Evolutionary conservation across 352 stramenopile species (phyloP).

Genomic region (Phytophthora litchii): DNA sequence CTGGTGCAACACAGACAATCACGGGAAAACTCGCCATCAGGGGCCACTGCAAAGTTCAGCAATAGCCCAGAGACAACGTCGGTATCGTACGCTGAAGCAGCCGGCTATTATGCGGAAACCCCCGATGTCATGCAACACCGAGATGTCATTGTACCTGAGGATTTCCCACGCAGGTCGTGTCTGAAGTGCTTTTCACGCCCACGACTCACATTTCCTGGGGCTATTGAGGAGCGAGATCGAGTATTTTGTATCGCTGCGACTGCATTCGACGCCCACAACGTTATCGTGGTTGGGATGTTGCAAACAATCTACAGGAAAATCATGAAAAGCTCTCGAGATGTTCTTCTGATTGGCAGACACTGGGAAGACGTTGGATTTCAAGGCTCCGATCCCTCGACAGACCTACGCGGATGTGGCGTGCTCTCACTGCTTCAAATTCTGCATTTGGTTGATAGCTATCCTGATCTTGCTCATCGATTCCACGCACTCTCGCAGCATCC

Average conservation of each 20-base stretch:
- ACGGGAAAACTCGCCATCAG: conserved; percentile 4
- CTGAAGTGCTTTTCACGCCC: conserved; percentile 67
- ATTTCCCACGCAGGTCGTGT: conserved; percentile 55
- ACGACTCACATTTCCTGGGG: conserved; percentile 54
- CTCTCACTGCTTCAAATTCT: conserved; percentile 89
- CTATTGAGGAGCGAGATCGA: conserved; percentile 68
- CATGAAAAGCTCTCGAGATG: conserved; percentile 34
- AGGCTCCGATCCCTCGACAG: conserved; percentile 85
- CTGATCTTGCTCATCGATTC: conserved; percentile 55
- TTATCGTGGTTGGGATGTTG: conserved; percentile 56
- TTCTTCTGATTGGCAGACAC: conserved; percentile 65
- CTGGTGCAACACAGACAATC: conserved; percentile 34
- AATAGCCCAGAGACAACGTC: conserved; percentile 11
- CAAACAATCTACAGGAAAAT: conserved; percentile 75
- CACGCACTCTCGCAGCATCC: conserved; percentile 58
- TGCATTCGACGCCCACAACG: conserved; percentile 47
- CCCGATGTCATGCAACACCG: conserved; percentile 44
- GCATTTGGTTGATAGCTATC: conserved; percentile 70
- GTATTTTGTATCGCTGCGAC: conserved; percentile 79
- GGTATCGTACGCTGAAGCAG: conserved; percentile 51
- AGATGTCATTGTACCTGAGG: conserved; percentile 65
- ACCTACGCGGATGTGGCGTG: conserved; percentile 86
- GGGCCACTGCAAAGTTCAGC: background rate
- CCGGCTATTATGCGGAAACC: conserved; percentile 47
- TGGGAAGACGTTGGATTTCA: conserved; percentile 93